Base-by-base conservation (phyloP, 306 rosid species). In the Notholithocarpus densiflorus region DNA sequence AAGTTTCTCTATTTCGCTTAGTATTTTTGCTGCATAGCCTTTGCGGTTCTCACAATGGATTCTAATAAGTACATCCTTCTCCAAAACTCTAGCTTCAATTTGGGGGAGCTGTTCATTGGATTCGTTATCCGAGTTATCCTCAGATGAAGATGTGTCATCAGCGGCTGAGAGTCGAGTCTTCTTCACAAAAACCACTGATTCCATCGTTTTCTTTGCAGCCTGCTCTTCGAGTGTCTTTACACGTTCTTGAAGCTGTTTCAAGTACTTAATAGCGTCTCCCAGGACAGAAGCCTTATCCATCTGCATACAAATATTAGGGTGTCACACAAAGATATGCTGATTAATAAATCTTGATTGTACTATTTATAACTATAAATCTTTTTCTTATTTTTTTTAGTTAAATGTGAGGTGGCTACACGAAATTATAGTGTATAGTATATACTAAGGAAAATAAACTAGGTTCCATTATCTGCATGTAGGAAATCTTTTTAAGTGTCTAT, bases 281-380 rank as follows among this genome's bases (percentile, higher is more conserved):
- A 92, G 90, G 5, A 94, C 94, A 0, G 98, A 89, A 76, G 97
- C 97, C 84, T 94, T 94, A 77, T 92, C 97, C 93, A 85, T 89
- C 98, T 94, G 85, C 80, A 64, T 31, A 8, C 74, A 66, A 6
- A 1, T 61, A 52, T 55, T 62, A 19, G 37, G 23, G 23, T 82
- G 56, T 43, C 11, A 57, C 24, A 17, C 43, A 15, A 75, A 48
- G 53, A 48, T 48, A 48, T 12, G 53, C 14, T 48, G 53, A 10
- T 48, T 48, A 48, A 48, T 48, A 48, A 12, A 48, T 10, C 53
- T 48, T 48, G 53, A 48, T 48, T 48, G 53, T 48, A 48, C 53
- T 13, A 15, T 29, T 15, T 62, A 20, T 62, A 15, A 5, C n/a
- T 29, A 27, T 15, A 62, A 8, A 18, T 4, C 19, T 2, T 64